These are phyloP conservation scores for Haberlea rhodopensis DNA, from an alignment of 257 asterid genomes.

Conservation along the genomic window DNA sequence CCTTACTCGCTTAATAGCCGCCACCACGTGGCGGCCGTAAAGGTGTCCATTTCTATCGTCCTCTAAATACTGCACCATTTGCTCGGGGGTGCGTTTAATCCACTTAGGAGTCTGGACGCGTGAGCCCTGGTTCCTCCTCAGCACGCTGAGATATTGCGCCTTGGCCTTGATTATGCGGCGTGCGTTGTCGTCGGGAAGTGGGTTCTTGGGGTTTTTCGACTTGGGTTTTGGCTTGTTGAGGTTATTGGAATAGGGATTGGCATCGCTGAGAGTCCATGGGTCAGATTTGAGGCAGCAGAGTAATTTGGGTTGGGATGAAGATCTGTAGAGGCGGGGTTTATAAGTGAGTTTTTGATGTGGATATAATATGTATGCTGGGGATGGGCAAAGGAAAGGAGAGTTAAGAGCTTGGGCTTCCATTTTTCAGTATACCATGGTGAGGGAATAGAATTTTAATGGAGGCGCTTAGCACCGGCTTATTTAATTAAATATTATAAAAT, in stretches of 20 bases:
- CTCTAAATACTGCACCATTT: conserved; percentile 81
- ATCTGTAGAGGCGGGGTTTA: conserved; percentile 23
- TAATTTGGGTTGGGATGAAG: conserved; percentile 21
- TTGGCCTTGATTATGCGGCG: conserved; percentile 91
- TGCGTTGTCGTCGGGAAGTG: conserved; percentile 86
- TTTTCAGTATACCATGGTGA: neutral
- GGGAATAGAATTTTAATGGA: too few relatives aligned
- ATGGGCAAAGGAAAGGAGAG: conserved; percentile 51
- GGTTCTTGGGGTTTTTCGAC: conserved; percentile 69
- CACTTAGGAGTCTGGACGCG: conserved; percentile 81
- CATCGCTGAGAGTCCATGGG: conserved; percentile 89
- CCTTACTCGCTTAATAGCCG: conserved; percentile 82
- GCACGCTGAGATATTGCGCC: conserved; percentile 67
- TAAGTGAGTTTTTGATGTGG: conserved; percentile 28
- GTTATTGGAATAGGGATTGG: conserved; percentile 48
- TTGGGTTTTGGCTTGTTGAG: conserved; percentile 66
- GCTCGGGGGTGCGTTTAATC: conserved; percentile 89
- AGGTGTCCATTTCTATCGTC: conserved; percentile 87
- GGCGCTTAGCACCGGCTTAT: too few relatives aligned
- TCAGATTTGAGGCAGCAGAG: conserved; percentile 66
- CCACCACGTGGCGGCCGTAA: conserved; percentile 84
- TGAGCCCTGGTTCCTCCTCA: conserved; percentile 90
- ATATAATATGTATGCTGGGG: conserved; percentile 35
- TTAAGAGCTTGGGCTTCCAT: conserved; percentile 31
- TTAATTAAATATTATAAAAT: too few relatives aligned